phyloP scores from a whole-genome alignment of 257 asterid species.

The Jaltomata sinuosa region DNA sequence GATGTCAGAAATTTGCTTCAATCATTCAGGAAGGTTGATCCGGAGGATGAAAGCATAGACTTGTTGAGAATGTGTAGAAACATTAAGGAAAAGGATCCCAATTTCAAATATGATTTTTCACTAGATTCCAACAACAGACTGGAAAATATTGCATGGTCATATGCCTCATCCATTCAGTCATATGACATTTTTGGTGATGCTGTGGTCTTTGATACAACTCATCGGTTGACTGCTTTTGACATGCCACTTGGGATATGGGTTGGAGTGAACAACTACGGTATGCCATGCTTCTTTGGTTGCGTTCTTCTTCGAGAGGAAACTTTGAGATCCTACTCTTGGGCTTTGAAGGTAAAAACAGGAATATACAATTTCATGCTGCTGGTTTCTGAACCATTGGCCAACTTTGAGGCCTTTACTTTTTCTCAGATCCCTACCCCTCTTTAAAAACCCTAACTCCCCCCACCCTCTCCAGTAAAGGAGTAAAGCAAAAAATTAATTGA shows the following conservation, averaged over 20 bases:
- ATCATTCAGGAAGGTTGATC: conserved; percentile 73
- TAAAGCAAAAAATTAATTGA: too few species aligned
- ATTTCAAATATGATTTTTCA: conserved; percentile 76
- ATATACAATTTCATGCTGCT: neutral
- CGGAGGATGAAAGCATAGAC: conserved; percentile 85
- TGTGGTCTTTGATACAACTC: conserved; percentile 92
- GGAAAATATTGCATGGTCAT: conserved; percentile 97
- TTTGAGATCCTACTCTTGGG: conserved; percentile 90
- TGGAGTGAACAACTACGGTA: conserved; percentile 94
- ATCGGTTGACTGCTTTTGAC: conserved; percentile 82
- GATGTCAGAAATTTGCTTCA: conserved; percentile 94
- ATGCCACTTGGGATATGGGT: conserved; percentile 99
- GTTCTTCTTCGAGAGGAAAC: conserved; percentile 91
- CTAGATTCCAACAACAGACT: conserved; percentile 63
- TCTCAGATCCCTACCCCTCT: neutral
- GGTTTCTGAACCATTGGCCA: neutral
- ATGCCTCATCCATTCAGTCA: conserved; percentile 81
- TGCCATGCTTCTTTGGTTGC: conserved; percentile 98
- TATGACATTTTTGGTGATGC: conserved; percentile 93
- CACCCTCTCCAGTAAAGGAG: neutral
- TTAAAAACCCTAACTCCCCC: neutral
- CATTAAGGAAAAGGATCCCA: conserved; percentile 85
- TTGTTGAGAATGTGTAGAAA: conserved; percentile 84
- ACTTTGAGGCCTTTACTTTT: neutral
- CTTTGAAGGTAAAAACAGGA: conserved; percentile 65